A percentile compares a stretch with the other conserved stretches of the same genome.
phyloP scores from a whole-genome alignment of 2,329 filamentous ascomycete species.

The Claviceps humidiphila region DNA sequence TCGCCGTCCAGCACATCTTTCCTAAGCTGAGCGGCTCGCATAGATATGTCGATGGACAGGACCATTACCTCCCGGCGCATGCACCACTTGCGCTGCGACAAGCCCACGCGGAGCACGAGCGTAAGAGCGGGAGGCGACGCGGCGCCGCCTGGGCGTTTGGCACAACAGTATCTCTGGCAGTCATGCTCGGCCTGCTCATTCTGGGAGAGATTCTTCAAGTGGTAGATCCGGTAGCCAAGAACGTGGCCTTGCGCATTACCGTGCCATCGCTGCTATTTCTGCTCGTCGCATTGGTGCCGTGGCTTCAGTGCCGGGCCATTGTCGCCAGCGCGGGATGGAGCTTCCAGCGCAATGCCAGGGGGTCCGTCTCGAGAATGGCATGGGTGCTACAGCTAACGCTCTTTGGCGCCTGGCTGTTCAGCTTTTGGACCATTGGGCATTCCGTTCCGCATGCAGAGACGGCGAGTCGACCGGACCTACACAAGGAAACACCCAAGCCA shows the following conservation, averaged over 20 bases:
- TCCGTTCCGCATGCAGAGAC: conserved; percentile 33
- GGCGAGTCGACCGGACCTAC: neutral
- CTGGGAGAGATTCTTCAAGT: conserved; percentile 73
- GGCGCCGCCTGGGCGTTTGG: conserved; percentile 56
- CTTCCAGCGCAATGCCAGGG: conserved; percentile 43
- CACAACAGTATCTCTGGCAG: conserved; percentile 61
- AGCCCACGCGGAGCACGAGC: conserved; percentile 44
- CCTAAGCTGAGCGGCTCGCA: conserved; percentile 52
- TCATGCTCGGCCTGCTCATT: conserved; percentile 67
- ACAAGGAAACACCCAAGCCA: conserved; percentile 9
- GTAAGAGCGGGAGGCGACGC: conserved; percentile 36
- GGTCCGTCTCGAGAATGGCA: conserved; percentile 42
- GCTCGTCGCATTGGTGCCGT: conserved; percentile 62
- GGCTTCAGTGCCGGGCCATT: conserved; percentile 62
- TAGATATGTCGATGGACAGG: conserved; percentile 37
- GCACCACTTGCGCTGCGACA: conserved; percentile 46
- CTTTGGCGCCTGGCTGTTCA: conserved; percentile 55
- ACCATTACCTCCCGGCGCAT: conserved; percentile 48
- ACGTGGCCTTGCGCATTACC: conserved; percentile 53
- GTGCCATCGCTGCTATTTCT: conserved; percentile 59
- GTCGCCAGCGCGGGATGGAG: conserved; percentile 45
- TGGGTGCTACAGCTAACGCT: conserved; percentile 51
- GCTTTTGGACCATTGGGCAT: conserved; percentile 65
- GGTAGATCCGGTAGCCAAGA: conserved; percentile 53
- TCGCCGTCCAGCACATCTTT: conserved; percentile 57